These are phyloP conservation scores for Botrytis fragariae DNA, from an alignment of 2,329 filamentous ascomycete species.

Conservation along the genomic window DNA sequence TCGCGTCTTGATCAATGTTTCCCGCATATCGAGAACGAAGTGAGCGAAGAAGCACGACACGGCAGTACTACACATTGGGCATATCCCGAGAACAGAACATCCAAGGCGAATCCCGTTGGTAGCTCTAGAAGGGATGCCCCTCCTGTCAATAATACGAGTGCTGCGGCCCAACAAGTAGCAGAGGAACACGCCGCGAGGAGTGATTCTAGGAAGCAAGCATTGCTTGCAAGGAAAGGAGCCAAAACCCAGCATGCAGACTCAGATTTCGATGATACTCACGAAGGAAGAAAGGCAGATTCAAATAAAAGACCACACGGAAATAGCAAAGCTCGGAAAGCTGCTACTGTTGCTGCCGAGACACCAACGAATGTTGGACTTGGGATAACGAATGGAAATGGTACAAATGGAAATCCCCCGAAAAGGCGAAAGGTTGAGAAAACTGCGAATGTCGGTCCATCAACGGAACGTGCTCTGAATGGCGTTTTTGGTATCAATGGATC, in stretches of 20 bases:
- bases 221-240: conserved; percentile 63
- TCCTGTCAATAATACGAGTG: conserved; percentile 63
- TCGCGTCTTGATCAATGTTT: conserved; percentile 82
- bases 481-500: conserved; percentile 50
- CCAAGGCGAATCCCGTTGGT: conserved; percentile 63
- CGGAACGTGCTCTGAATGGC: conserved; percentile 68
- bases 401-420: conserved; percentile 60
- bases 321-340: conserved; percentile 62
- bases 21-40: conserved; percentile 81
- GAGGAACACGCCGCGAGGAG: conserved; percentile 82
- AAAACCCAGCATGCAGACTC: conserved; percentile 65
- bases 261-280: conserved; percentile 70
- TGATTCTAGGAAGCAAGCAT: conserved; percentile 78
- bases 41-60: conserved; percentile 91
- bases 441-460: conserved; percentile 48
- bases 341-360: conserved; percentile 49
- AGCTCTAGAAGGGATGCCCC: conserved; percentile 76
- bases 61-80: conserved; percentile 94
- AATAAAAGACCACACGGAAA: conserved; percentile 61
- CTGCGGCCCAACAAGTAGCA: conserved; percentile 74
- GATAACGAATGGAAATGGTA: conserved; percentile 55
- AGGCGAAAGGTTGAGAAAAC: conserved; percentile 78
- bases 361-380: conserved; percentile 58
- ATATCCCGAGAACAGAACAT: conserved; percentile 78
- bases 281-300: conserved; percentile 40